These are phyloP conservation scores for Ophiocordyceps camponoti-rufipedis DNA, from an alignment of 2,329 filamentous ascomycete species.

Conservation along the genomic window DNA sequence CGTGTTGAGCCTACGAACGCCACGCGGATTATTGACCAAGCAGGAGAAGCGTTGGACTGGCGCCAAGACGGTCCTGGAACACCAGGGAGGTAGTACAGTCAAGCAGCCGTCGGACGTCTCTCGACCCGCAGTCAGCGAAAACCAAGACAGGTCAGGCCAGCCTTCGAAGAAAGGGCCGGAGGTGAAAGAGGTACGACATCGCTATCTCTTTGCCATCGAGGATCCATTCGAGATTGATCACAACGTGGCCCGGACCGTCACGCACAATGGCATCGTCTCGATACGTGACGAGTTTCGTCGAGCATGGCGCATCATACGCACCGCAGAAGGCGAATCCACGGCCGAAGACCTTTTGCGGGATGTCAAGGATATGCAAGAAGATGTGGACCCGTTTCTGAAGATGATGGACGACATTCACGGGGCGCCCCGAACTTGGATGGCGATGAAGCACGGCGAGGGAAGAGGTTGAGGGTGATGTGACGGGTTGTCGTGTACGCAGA, in stretches of 20 bases:
- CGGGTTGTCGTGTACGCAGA: background rate
- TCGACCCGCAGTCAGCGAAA: background rate
- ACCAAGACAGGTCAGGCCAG: conserved; percentile 1
- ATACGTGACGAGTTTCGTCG: conserved; percentile 75
- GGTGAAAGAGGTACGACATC: conserved; percentile 53
- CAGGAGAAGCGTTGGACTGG: conserved; percentile 70
- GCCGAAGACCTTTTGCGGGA: conserved; percentile 36
- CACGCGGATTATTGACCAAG: conserved; percentile 54
- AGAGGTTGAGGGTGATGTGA: background rate
- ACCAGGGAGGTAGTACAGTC: conserved; percentile 15
- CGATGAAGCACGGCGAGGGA: background rate
- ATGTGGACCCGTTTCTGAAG: conserved; percentile 7
- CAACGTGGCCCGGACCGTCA: conserved; percentile 77
- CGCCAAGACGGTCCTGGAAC: conserved; percentile 51
- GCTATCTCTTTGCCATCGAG: conserved; percentile 78
- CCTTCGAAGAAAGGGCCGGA: conserved; percentile 16
- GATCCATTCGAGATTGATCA: conserved; percentile 81
- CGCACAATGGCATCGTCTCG: conserved; percentile 60
- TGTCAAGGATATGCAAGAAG: conserved; percentile 15
- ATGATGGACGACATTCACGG: conserved; percentile 18
- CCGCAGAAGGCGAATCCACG: conserved; percentile 21
- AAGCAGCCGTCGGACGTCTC: background rate
- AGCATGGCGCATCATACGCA: conserved; percentile 53
- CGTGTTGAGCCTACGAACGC: conserved; percentile 59
- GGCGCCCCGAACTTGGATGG: conserved; percentile 1